Evolutionary conservation across 2,329 filamentous ascomycete species (phyloP).

Genomic region (Hymenoscyphus fraxineus): DNA sequence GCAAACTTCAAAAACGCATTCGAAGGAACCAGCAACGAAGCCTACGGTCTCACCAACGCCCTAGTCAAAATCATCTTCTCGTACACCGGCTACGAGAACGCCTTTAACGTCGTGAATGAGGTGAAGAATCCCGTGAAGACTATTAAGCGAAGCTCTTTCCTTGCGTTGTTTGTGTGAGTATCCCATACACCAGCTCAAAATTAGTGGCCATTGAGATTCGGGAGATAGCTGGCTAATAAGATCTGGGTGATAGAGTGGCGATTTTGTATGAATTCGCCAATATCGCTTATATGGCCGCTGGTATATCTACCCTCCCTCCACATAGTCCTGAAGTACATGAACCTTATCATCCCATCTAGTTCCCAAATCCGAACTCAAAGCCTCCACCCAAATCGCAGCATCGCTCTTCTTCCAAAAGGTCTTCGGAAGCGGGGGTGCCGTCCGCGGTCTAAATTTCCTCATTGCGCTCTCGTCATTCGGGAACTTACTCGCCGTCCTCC

Average conservation of each 20-base stretch:
- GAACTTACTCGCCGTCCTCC: constrained; percentile 53
- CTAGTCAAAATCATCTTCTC: constrained; percentile 57
- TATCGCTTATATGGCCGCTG: constrained; percentile 57
- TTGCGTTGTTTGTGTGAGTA: constrained; percentile 43
- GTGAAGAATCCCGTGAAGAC: constrained; percentile 56
- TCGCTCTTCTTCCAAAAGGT: constrained; percentile 47
- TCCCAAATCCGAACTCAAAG: constrained; percentile 49
- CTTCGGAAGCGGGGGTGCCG: constrained; percentile 48
- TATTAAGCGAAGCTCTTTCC: constrained; percentile 47
- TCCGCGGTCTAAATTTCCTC: constrained; percentile 53
- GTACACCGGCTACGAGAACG: constrained; percentile 55
- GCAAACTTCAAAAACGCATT: constrained; percentile 55
- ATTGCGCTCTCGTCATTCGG: constrained; percentile 56
- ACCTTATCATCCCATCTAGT: constrained; percentile 33
- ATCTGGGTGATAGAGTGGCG: constrained; percentile 37
- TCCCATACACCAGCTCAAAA: no score
- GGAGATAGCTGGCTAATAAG: not conserved
- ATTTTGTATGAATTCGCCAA: constrained; percentile 57
- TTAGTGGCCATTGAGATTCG: not conserved
- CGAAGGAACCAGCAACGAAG: constrained; percentile 43
- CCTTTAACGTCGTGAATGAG: constrained; percentile 60
- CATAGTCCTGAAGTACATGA: not conserved
- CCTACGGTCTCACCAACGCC: constrained; percentile 53
- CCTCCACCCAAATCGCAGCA: constrained; percentile 45
- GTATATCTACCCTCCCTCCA: constrained; percentile 23